Evolutionary conservation across 1,284 basidiomycete species (phyloP).

Genomic region (Malassezia equina): DNA sequence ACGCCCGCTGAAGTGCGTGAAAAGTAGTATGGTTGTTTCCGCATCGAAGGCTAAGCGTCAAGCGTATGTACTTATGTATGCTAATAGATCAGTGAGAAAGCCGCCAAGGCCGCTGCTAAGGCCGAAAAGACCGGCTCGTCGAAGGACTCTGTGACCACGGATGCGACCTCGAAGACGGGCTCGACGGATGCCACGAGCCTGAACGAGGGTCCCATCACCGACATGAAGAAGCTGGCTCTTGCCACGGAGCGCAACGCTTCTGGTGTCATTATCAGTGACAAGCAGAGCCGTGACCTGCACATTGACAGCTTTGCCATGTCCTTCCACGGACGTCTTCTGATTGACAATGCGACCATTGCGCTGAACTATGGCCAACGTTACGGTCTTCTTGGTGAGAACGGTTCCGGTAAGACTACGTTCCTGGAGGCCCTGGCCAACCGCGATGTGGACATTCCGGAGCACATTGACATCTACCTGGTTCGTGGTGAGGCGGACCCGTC

Average conservation of each 20-base stretch:
- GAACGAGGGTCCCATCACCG: slow-evolving; percentile 26
- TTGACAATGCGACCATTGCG: slow-evolving; percentile 78
- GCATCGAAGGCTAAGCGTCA: slow-evolving; percentile 48
- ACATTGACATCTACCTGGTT: slow-evolving; percentile 97
- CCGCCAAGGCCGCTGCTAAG: slow-evolving; percentile 43
- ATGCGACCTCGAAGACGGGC: slow-evolving; percentile 22
- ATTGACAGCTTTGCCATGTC: slow-evolving; percentile 91
- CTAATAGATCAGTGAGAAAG: slow-evolving; percentile 34
- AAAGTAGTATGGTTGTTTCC: slow-evolving; percentile 36
- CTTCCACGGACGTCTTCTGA: slow-evolving; percentile 87
- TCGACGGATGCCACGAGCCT: slow-evolving; percentile 18
- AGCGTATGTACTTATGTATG: slow-evolving; percentile 30
- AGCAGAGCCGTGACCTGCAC: slow-evolving; percentile 88
- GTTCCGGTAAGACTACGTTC: slow-evolving; percentile 78
- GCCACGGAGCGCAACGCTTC: slow-evolving; percentile 46
- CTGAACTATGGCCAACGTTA: slow-evolving; percentile 93
- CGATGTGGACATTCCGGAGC: slow-evolving; percentile 84
- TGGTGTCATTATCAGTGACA: slow-evolving; percentile 85
- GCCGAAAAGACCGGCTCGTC: slow-evolving; percentile 32
- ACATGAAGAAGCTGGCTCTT: slow-evolving; percentile 46
- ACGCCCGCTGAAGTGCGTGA: slow-evolving; percentile 4
- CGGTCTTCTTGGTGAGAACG: slow-evolving; percentile 91
- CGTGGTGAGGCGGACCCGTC: slow-evolving; percentile 89
- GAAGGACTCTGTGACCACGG: slow-evolving; percentile 29
- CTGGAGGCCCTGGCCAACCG: slow-evolving; percentile 43